These are phyloP conservation scores for Acacia confusa DNA, from an alignment of 306 rosid species.

Conservation along the genomic window DNA sequence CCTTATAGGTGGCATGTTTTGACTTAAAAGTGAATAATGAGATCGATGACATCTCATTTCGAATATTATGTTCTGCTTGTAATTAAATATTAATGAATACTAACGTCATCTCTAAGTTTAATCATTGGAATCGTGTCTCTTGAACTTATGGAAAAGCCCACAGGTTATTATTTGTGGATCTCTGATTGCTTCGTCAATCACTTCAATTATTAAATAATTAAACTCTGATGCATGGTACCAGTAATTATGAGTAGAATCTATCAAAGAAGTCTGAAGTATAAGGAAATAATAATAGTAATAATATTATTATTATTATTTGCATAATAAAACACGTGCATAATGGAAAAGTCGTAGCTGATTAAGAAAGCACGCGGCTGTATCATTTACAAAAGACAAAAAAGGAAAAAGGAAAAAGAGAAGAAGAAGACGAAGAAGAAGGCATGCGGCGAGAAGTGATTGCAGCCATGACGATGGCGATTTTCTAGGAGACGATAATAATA, in stretches of 20 bases:
- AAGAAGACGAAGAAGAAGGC: background rate
- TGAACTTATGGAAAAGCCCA: constrained; percentile 28
- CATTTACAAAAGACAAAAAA: too few species aligned
- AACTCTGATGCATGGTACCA: background rate
- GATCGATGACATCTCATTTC: background rate
- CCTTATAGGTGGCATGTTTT: background rate
- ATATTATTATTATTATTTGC: background rate
- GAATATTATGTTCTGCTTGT: background rate
- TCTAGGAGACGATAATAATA: background rate
- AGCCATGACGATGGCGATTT: background rate
- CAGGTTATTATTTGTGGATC: background rate
- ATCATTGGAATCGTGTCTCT: background rate
- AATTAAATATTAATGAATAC: background rate
- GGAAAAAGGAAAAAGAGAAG: too few species aligned
- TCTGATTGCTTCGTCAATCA: background rate
- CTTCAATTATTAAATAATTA: background rate
- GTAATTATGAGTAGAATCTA: background rate
- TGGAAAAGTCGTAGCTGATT: background rate
- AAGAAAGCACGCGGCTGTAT: background rate
- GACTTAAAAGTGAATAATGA: background rate
- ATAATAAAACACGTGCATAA: background rate
- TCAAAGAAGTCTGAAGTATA: background rate
- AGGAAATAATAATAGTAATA: background rate
- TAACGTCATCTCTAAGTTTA: background rate
- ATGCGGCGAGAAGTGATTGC: background rate